phyloP scores from a whole-genome alignment of 176 grass and related monocot species.

The Triticum urartu region DNA sequence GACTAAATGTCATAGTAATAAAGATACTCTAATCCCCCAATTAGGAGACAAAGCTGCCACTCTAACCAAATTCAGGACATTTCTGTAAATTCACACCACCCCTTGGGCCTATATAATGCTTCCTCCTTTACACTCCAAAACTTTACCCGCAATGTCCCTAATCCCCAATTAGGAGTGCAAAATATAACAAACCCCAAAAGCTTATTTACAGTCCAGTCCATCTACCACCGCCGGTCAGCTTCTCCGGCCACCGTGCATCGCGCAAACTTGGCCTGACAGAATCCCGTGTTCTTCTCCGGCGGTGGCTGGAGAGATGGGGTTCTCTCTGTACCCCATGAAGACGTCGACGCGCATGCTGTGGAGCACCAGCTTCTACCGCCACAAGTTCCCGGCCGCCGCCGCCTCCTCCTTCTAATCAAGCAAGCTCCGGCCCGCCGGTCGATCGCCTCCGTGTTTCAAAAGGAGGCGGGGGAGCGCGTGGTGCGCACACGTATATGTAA shows the following conservation, averaged over 20 bases:
- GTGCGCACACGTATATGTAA: neutral
- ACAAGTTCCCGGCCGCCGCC: slow-evolving; percentile 56
- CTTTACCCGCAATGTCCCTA: slow-evolving; percentile 1
- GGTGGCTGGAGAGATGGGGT: slow-evolving; percentile 43
- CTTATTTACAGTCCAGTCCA: neutral
- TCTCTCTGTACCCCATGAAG: slow-evolving; percentile 72
- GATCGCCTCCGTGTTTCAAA: slow-evolving; percentile 23
- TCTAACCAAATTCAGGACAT: neutral
- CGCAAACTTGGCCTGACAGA: neutral
- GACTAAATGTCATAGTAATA: neutral
- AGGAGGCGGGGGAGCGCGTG: slow-evolving; percentile 17
- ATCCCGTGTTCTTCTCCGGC: neutral
- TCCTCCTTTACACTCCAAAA: slow-evolving; percentile 1
- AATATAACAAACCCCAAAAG: too few species aligned
- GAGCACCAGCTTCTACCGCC: slow-evolving; percentile 95
- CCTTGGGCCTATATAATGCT: slow-evolving; percentile 32
- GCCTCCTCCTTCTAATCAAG: slow-evolving; percentile 32
- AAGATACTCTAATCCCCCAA: neutral
- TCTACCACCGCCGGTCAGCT: neutral
- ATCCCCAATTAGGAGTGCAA: neutral
- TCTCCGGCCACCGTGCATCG: slow-evolving; percentile 29
- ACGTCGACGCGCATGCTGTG: slow-evolving; percentile 80
- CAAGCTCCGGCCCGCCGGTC: neutral
- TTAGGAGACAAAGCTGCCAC: neutral
- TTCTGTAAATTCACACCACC: neutral